Evolutionary conservation across 2,329 filamentous ascomycete genomes (phyloP), one percentile per base, ranked within the genome.

Genomic region (Neonectria faginata): DNA sequence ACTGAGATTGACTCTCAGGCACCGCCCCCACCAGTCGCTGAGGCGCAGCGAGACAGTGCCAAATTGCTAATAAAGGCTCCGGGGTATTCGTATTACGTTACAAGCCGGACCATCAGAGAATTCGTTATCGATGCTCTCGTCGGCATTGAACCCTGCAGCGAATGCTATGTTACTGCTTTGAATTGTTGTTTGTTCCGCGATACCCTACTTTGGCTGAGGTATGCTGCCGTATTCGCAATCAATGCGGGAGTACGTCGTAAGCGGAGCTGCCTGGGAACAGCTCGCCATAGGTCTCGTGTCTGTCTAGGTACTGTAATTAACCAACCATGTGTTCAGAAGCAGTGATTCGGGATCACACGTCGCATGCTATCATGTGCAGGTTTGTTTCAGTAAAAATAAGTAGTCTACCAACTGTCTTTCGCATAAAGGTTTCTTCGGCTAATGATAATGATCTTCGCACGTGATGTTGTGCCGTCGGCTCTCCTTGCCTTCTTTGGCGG

Each of bases 401-500:
- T 25, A 25, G 25, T 25, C 5, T 25, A 25, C 25, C 25, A 25
- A 25, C 25, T 25, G 25, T 25, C 25, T 25, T 25, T 25, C 25
- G 25, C 25, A 25, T 16, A 9, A 31, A 11, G 14, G 31, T 36
- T 45, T n/a, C 14, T 45, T 61, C 47, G 57, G 62, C 16, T 60
- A 22, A 11, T 10, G 52, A 20, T 8, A 20, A 36, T 41, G 45
- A 20, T 25, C 41, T 64, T 57, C 11, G 27, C 69, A 73, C 69
- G 69, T 73, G 71, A 72, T 59, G 9, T 47, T 53, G 53, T 45
- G 41, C 57, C 42, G 52, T 72, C 71, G 69, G 71, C 66, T 71
- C 27, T 33, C n/a, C 8, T 62, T 70, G 60, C 47, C 60, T 65
- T 60, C 68, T 66, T 59, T 54, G 53, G 44, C 61, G 72, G 72